phyloP scores from a whole-genome alignment of 179 eudicot genomes.

The Silene coronaria region DNA sequence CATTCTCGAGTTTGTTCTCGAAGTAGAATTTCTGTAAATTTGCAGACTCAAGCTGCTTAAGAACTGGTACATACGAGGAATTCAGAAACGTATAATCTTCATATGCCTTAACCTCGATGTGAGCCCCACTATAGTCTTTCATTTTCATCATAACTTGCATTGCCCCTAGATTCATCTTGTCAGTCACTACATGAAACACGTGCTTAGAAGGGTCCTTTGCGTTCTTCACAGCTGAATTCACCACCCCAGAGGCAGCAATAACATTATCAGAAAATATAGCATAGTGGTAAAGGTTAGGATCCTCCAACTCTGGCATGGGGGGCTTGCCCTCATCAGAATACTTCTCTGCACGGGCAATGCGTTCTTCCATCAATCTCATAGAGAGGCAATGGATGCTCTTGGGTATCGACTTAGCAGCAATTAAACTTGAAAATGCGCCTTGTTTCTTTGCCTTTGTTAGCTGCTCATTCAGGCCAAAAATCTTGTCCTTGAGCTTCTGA shows the following conservation, averaged over 20 bases:
- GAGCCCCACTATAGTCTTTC: constrained; percentile 85
- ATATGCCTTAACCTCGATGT: constrained; percentile 81
- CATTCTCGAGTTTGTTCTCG: constrained; percentile 78
- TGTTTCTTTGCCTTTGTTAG: constrained; percentile 81
- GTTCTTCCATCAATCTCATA: constrained; percentile 89
- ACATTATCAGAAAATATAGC: constrained; percentile 89
- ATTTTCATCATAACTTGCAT: constrained; percentile 95
- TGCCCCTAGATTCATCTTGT: constrained; percentile 92
- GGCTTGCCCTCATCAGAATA: constrained; percentile 68
- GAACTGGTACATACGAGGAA: constrained; percentile 91
- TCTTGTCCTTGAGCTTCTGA: constrained; percentile 84
- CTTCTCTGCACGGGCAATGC: constrained; percentile 65
- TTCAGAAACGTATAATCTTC: constrained; percentile 86
- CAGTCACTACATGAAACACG: constrained; percentile 90
- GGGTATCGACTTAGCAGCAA: constrained; percentile 93
- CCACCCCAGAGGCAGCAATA: constrained; percentile 88
- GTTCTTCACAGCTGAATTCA: constrained; percentile 82
- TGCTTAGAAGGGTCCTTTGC: constrained; percentile 85
- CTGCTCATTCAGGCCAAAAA: constrained; percentile 72
- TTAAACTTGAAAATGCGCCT: constrained; percentile 87
- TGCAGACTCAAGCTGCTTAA: constrained; percentile 85
- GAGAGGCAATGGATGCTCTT: constrained; percentile 83
- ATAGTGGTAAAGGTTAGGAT: constrained; percentile 77
- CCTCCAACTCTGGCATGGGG: constrained; percentile 61
- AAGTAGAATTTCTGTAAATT: constrained; percentile 81